Evolutionary conservation across 495 filamentous ascomycete genomes (phyloP), one percentile per base, ranked within the genome.

Genomic region (Neurospora africana): DNA sequence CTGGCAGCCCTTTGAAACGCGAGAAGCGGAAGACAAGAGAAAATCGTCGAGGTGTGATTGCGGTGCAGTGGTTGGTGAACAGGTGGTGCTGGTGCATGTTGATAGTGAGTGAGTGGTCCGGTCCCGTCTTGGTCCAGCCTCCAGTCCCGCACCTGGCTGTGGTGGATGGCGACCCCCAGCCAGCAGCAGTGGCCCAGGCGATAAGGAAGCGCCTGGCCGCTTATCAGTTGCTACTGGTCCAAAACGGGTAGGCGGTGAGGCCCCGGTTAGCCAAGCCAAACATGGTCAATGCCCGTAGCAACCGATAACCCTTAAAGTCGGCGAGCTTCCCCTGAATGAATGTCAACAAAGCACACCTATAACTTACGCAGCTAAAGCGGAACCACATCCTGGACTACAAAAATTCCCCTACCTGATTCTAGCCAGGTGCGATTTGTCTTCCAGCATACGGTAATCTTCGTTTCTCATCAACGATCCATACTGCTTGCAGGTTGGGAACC

Each of bases 241-340:
- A 10, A 30, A 33, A 70, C 6, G 27, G 69, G 69, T 38, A 70
- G 69, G 69, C 69, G 69, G 69, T 70, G 69, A 58, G 69, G n/a
- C n/a, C n/a, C n/a, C n/a, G n/a, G 0, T 30, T 19, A 9, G 40
- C 33, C 21, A 19, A 69, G 21, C 39, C 19, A 27, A 58, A 7
- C 36, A 69, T 65, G 17, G 39, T 27, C 53, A 6, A 33, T 33
- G 53, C 53, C 53, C 53, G 27, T 61, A 61, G 53, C 53, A 61
- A 61, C 53, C 53, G 27, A 33, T 61, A 2, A 27, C 27, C 27
- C 23, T 61, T 33, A 27, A 19, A 33, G 23, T 61, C 53, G 47
- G 30, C 53, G 53, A 65, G 53, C 53, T 65, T 33, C 53, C 53
- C 53, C 53, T 65, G 53, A 65, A 65, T 65, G 27, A 65, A 65